Percentiles rank a stretch among this genome's conserved stretches.
Evolutionary conservation across 192 early-diverging fungal species (phyloP).

Genomic region (Funneliformis geosporum): DNA sequence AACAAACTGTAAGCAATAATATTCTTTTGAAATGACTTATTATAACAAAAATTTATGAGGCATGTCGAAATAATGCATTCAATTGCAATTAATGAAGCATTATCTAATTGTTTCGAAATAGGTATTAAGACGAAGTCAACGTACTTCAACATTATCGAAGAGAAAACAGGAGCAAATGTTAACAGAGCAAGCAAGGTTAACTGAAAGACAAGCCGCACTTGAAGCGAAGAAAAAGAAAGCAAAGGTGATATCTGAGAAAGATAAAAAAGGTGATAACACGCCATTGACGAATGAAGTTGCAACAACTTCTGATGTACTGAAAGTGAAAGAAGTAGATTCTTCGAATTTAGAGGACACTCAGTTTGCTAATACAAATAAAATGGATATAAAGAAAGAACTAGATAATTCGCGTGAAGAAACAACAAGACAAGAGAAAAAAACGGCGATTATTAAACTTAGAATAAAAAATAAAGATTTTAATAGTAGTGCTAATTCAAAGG

Average conservation of each 20-base stretch:
- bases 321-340: background rate
- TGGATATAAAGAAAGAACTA: background rate
- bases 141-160: background rate
- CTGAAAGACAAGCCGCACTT: background rate
- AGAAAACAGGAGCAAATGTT: background rate
- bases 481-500: background rate
- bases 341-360: background rate
- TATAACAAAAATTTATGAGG: too few relatives aligned
- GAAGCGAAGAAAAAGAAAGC: background rate
- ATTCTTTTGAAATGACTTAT: too few relatives aligned
- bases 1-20: too few relatives aligned
- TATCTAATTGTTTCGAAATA: background rate
- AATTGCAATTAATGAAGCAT: background rate
- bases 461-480: background rate
- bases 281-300: background rate
- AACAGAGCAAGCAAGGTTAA: background rate
- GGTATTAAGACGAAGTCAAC: background rate
- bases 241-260: background rate
- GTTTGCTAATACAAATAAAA: background rate
- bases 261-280: background rate
- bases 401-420: background rate
- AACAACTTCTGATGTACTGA: background rate
- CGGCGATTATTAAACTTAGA: background rate
- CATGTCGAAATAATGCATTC: too few relatives aligned
- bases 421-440: background rate